These are phyloP conservation scores for Lactarius deliciosus DNA, from an alignment of 768 basidiomycete genomes.

Conservation along the genomic window DNA sequence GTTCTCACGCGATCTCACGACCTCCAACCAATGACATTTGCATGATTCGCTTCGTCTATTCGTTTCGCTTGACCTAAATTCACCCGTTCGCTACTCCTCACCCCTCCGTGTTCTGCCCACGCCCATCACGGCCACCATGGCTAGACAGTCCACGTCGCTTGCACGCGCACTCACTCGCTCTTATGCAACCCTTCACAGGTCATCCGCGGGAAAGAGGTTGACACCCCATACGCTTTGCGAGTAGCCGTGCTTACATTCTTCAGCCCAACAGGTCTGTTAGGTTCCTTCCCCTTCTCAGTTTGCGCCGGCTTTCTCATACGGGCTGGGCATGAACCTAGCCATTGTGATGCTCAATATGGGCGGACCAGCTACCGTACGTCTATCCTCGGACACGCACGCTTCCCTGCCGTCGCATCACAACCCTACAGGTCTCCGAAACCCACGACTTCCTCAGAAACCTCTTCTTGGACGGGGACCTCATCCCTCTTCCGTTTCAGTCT, in stretches of 20 bases:
- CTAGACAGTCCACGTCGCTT: conserved; percentile 3
- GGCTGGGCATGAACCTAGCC: conserved; percentile 42
- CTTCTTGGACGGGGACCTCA: conserved; percentile 90
- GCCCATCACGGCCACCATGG: not conserved
- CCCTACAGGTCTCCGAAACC: conserved; percentile 79
- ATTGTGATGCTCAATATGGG: conserved; percentile 99
- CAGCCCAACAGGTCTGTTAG: conserved; percentile 29
- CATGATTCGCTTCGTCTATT: not conserved
- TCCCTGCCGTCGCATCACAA: conserved; percentile 4
- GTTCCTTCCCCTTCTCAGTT: not conserved
- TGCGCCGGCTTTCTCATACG: not conserved
- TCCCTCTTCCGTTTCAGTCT: conserved; percentile 91
- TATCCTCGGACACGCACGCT: not conserved
- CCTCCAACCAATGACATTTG: not conserved
- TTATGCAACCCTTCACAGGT: conserved; percentile 25
- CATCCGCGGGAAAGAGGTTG: conserved; percentile 24
- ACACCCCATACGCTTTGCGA: not conserved
- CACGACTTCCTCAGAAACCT: conserved; percentile 89
- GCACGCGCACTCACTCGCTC: conserved; percentile 23
- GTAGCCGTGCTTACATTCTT: conserved; percentile 9
- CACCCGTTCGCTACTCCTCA: not conserved
- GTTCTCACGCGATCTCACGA: not conserved
- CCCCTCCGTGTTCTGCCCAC: not conserved
- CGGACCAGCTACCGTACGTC: conserved; percentile 83
- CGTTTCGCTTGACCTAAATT: not conserved